A percentile compares a stretch with the other conserved stretches of the same genome.
phyloP scores from a whole-genome alignment of 768 basidiomycete species.

The Galerina marginata region DNA sequence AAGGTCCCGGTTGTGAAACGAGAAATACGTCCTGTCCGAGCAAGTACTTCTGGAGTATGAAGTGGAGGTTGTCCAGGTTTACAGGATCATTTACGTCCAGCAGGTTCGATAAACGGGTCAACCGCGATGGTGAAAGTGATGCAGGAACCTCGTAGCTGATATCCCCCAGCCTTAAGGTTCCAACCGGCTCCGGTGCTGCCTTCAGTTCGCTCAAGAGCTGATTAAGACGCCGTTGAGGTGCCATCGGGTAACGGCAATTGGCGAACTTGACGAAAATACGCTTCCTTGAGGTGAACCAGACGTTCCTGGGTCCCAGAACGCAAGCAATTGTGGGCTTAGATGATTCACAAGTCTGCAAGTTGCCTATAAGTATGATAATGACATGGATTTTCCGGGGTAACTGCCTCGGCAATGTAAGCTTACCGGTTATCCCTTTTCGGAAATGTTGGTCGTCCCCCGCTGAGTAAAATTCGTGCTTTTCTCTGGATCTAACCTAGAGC shows the following conservation, averaged over 20 bases:
- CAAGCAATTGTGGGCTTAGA: conserved; percentile 15
- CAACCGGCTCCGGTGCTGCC: conserved; percentile 47
- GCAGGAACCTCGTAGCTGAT: conserved; percentile 61
- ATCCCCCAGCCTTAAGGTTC: conserved; percentile 60
- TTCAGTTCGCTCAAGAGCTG: conserved; percentile 51
- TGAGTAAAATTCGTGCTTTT: no score
- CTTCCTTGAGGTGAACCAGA: neutral
- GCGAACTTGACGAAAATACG: neutral
- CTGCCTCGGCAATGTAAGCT: conserved; percentile 16
- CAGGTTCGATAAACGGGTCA: conserved; percentile 49
- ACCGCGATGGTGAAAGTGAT: conserved; percentile 50
- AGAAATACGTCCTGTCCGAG: conserved; percentile 73
- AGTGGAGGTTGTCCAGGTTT: conserved; percentile 64
- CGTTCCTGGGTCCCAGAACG: conserved; percentile 8
- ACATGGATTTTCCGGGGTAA: conserved; percentile 24
- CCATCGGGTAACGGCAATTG: conserved; percentile 29
- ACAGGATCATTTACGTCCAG: conserved; percentile 58
- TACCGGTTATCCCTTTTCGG: conserved; percentile 11
- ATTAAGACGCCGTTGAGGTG: conserved; percentile 51
- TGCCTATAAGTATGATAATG: neutral
- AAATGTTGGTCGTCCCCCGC: no score
- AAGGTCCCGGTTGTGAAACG: conserved; percentile 70
- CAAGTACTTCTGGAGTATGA: conserved; percentile 70
- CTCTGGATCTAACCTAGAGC: no score
- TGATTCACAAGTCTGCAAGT: neutral